These are phyloP conservation scores for Arxiozyma bovina DNA, from an alignment of 1,139 yeast genomes.

Conservation along the genomic window DNA sequence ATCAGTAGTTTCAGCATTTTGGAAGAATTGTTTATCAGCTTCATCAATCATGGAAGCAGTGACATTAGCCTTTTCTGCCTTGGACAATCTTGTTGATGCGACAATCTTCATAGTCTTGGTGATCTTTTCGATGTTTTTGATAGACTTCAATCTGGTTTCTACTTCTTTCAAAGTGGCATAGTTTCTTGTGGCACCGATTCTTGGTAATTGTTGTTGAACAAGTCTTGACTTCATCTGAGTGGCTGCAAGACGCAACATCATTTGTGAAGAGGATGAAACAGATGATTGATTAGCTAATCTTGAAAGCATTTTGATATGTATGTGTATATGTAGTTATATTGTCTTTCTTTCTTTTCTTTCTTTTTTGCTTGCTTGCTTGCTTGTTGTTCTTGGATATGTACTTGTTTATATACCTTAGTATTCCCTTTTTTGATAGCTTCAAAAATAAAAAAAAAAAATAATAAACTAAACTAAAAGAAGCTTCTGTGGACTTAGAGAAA, in stretches of 20 bases:
- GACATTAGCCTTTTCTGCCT: conserved; percentile 93
- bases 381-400: too few relatives aligned
- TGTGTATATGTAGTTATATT: too few relatives aligned
- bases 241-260: not conserved
- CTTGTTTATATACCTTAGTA: too few relatives aligned
- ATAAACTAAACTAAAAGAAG: not conserved
- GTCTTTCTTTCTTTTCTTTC: too few relatives aligned
- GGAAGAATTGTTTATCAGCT: conserved; percentile 71
- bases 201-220: not conserved
- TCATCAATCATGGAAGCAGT: conserved; percentile 79
- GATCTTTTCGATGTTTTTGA: conserved; percentile 94
- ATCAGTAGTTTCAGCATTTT: conserved; percentile 62
- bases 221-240: not conserved
- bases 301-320: not conserved
- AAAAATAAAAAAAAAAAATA: too few relatives aligned
- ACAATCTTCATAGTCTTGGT: conserved; percentile 98
- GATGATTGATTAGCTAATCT: conserved; percentile 1
- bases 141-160: conserved; percentile 95
- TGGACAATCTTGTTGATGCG: conserved; percentile 92
- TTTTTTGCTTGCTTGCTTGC: too few relatives aligned
- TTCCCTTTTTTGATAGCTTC: not conserved
- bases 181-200: conserved; percentile 42
- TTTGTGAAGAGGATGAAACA: not conserved
- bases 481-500: not conserved
- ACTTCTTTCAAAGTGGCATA: conserved; percentile 98